These are phyloP conservation scores for Colletotrichum caudatum DNA, from an alignment of 2,329 filamentous ascomycete genomes.

Conservation along the genomic window DNA sequence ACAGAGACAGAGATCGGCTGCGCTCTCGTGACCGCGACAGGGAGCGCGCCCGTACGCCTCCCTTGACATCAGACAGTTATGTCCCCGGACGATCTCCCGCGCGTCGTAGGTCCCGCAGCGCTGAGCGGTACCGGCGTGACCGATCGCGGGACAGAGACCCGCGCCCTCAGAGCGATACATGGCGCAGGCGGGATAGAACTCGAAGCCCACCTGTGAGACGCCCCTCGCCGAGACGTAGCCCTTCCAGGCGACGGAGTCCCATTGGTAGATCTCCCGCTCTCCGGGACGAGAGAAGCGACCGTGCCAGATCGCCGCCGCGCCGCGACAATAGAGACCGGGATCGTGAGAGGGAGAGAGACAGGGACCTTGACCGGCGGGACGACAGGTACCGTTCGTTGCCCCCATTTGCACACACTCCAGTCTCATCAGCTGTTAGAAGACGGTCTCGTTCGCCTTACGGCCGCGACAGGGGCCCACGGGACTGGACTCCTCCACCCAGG, in stretches of 20 bases:
- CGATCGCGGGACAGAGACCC: slow-evolving; percentile 51
- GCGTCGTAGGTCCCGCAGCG: slow-evolving; percentile 57
- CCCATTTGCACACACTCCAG: slow-evolving; percentile 32
- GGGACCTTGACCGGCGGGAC: slow-evolving; percentile 55
- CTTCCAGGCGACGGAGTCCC: slow-evolving; percentile 49
- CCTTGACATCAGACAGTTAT: slow-evolving; percentile 59
- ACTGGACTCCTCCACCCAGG: slow-evolving; percentile 52
- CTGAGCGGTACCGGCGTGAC: slow-evolving; percentile 57
- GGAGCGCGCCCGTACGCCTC: slow-evolving; percentile 48
- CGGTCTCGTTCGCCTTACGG: slow-evolving; percentile 67
- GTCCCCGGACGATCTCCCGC: slow-evolving; percentile 58
- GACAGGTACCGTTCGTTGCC: slow-evolving; percentile 51
- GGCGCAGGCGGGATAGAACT: slow-evolving; percentile 42
- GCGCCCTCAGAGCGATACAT: slow-evolving; percentile 39
- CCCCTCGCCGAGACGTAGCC: slow-evolving; percentile 53
- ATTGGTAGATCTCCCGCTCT: slow-evolving; percentile 48
- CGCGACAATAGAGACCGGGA: slow-evolving; percentile 44
- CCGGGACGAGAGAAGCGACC: slow-evolving; percentile 54
- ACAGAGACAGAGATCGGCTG: slow-evolving; percentile 55
- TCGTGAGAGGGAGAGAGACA: slow-evolving; percentile 45
- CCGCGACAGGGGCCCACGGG: slow-evolving; percentile 58
- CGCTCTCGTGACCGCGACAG: slow-evolving; percentile 41
- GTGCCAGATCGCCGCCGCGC: slow-evolving; percentile 45
- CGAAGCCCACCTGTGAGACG: slow-evolving; percentile 52
- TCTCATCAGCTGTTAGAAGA: slow-evolving; percentile 52